A percentile compares a stretch with the other conserved stretches of the same genome.
phyloP scores from a whole-genome alignment of 2,329 filamentous ascomycete genomes.

The Neopestalotiopsis clavispora region DNA sequence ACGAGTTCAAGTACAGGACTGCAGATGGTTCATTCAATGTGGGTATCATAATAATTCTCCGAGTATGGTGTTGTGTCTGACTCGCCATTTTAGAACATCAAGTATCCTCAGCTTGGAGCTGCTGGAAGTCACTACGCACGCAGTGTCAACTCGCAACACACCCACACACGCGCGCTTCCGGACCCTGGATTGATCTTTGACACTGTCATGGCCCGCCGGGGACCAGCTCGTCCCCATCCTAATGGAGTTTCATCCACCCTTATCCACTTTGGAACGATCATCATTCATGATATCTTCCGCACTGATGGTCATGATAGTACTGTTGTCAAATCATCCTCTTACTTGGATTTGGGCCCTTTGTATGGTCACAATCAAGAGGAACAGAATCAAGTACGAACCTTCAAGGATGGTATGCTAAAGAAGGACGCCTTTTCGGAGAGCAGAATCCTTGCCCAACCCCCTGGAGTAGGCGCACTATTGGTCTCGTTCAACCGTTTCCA shows the following conservation, averaged over 20 bases:
- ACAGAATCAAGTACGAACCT: slow-evolving; percentile 53
- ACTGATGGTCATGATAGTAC: slow-evolving; percentile 47
- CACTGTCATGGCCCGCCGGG: slow-evolving; percentile 33
- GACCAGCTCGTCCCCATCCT: slow-evolving; percentile 7
- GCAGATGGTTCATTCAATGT: slow-evolving; percentile 35
- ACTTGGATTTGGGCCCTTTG: slow-evolving; percentile 57
- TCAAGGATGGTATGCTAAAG: slow-evolving; percentile 55
- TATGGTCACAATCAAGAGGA: slow-evolving; percentile 57
- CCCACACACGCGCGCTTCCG: slow-evolving; percentile 31
- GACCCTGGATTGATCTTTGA: slow-evolving; percentile 38
- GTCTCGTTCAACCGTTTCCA: slow-evolving; percentile 55
- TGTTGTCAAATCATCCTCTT: slow-evolving; percentile 55
- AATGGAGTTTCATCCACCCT: not conserved
- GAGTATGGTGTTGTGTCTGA: not conserved
- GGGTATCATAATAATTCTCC: not conserved
- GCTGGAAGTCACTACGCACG: slow-evolving; percentile 36
- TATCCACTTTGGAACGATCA: slow-evolving; percentile 27
- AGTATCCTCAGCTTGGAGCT: slow-evolving; percentile 34
- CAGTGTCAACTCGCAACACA: slow-evolving; percentile 31
- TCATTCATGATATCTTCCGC: slow-evolving; percentile 57
- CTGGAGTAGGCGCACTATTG: slow-evolving; percentile 55
- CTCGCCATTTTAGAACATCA: slow-evolving; percentile 20
- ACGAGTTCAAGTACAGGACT: slow-evolving; percentile 22
- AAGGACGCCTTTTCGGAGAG: slow-evolving; percentile 59
- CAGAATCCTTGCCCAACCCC: slow-evolving; percentile 54